Conservation (phyloP, 78 protist species). For the Pigoraptor vietnamica region DNA sequence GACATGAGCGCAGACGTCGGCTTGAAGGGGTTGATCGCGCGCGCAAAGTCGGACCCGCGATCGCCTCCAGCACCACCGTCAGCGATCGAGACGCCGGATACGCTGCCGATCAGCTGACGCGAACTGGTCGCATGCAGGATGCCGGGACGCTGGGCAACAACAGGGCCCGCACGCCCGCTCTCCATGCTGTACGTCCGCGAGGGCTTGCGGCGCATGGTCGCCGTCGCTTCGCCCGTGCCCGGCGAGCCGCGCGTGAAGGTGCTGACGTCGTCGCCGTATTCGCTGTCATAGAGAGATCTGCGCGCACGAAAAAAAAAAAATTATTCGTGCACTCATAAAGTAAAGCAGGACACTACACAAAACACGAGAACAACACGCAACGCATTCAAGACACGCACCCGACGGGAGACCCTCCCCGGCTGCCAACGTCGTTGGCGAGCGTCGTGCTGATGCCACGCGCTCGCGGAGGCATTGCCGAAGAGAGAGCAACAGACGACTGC, state of each 20-base stretch:
- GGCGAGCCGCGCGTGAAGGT: not conserved
- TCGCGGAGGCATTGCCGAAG: not conserved
- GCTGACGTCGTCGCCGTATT: not conserved
- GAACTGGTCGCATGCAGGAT: not conserved
- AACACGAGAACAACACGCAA: not conserved
- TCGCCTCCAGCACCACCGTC: not conserved
- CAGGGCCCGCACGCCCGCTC: not conserved
- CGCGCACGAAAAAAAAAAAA: not conserved
- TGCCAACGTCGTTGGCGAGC: not conserved
- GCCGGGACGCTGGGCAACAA: not conserved
- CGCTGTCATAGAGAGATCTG: not conserved
- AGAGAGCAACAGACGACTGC: not conserved
- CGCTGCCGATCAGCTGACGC: not conserved
- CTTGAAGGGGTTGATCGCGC: not conserved
- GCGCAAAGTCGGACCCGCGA: too few relatives aligned
- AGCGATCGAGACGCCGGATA: not conserved
- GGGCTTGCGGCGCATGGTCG: not conserved
- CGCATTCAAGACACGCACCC: not conserved
- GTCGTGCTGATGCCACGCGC: not conserved
- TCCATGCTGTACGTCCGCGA: not conserved
- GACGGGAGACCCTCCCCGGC: not conserved
- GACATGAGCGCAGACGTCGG: not conserved
- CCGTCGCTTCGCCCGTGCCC: not conserved
- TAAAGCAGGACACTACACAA: not conserved
- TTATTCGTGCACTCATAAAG: too few relatives aligned